Evolutionary conservation across 139 green algal genomes (phyloP).

Genomic region (Asterochloris erici): DNA sequence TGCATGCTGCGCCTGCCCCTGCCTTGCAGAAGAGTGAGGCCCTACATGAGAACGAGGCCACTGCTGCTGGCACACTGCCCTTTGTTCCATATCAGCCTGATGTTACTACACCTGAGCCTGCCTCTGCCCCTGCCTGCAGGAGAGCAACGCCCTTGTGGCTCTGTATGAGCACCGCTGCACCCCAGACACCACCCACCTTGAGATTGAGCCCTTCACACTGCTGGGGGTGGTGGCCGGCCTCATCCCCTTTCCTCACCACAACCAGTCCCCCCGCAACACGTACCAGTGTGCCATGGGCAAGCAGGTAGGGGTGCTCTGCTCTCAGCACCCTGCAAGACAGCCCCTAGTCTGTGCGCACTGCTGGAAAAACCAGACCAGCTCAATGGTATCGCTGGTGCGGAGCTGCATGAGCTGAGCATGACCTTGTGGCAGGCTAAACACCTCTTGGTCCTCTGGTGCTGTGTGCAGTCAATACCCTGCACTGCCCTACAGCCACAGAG

Average conservation of each 20-base stretch:
- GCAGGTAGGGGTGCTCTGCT: constrained; percentile 37
- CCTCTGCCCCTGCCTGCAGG: constrained; percentile 17
- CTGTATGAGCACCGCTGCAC: constrained; percentile 68
- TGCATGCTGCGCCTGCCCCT: too few species aligned
- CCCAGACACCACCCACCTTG: constrained; percentile 84
- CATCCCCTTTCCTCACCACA: constrained; percentile 99
- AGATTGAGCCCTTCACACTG: constrained; percentile 99
- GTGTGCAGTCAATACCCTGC: too few species aligned
- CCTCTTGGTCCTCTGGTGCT: too few species aligned
- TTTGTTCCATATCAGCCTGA: constrained; percentile 12
- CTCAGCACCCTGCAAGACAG: too few species aligned
- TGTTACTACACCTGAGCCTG: constrained; percentile 43
- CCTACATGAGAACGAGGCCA: too few species aligned
- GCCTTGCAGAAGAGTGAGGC: too few species aligned
- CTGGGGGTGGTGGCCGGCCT: constrained; percentile 96
- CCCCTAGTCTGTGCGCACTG: too few species aligned
- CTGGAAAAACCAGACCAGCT: too few species aligned
- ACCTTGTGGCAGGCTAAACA: too few species aligned
- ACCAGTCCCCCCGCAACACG: constrained; percentile 98
- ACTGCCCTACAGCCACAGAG: too few species aligned
- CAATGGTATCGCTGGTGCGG: too few species aligned
- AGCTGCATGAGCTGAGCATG: too few species aligned
- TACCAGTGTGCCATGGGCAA: constrained; percentile 99
- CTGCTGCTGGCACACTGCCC: constrained; percentile 5
- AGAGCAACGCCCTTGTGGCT: constrained; percentile 92